A percentile compares a stretch with the other conserved stretches of the same genome.
Conservation (phyloP, 2,329 filamentous ascomycete genomes). For the Coniochaeta ligniaria region DNA sequence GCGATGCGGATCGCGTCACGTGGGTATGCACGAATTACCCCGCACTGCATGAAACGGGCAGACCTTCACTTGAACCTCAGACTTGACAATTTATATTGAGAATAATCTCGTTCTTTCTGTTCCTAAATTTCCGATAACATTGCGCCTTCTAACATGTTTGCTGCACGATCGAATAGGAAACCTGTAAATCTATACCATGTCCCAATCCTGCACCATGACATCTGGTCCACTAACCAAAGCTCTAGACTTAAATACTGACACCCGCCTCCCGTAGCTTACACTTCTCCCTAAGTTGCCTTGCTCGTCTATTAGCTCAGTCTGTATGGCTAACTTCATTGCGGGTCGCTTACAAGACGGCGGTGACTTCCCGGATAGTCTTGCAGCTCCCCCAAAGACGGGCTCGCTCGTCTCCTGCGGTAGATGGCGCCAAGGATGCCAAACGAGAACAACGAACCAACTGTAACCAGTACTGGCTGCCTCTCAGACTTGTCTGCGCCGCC, state of each 20-base stretch:
- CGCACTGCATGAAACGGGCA: background rate
- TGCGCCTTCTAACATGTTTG: background rate
- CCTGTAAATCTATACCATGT: background rate
- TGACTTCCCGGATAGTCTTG: background rate
- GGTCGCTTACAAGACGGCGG: background rate
- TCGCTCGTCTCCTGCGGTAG: constrained; percentile 1
- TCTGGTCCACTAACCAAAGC: too few species aligned
- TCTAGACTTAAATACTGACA: too few species aligned
- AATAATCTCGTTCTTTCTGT: background rate
- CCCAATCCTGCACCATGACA: too few species aligned
- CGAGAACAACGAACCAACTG: constrained; percentile 5
- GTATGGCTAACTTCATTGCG: background rate
- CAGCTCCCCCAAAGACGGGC: background rate
- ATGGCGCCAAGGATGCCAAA: constrained; percentile 6
- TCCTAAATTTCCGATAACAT: background rate
- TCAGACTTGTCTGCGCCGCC: constrained; percentile 1
- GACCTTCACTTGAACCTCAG: too few species aligned
- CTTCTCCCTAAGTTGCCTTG: background rate
- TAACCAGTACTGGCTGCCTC: constrained; percentile 5
- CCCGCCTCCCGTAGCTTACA: background rate
- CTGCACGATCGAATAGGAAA: background rate
- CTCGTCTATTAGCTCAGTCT: background rate
- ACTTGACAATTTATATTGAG: background rate
- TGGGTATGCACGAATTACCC: constrained; percentile 2
- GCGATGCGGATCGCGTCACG: background rate